These are phyloP conservation scores for Collybiopsis confluens DNA, from an alignment of 768 basidiomycete genomes.

Conservation along the genomic window DNA sequence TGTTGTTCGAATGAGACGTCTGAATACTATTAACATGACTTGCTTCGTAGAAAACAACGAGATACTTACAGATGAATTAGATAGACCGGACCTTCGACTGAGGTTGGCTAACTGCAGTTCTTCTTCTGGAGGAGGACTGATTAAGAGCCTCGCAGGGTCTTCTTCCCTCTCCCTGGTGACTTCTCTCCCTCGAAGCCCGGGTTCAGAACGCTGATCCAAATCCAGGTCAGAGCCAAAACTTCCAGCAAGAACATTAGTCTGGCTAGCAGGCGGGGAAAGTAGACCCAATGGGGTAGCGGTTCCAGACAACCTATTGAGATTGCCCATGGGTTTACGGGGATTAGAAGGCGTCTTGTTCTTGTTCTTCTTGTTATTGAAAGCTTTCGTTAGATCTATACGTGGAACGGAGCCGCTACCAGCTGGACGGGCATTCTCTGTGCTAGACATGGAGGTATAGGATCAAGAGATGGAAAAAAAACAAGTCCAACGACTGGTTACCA, in stretches of 20 bases:
- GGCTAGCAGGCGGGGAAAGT: conserved; percentile 10
- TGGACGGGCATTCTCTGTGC: not conserved
- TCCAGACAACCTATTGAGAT: conserved; percentile 3
- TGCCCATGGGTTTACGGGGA: conserved; percentile 5
- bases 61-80: conserved; percentile 20
- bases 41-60: not conserved
- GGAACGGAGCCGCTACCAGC: not conserved
- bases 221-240: not conserved
- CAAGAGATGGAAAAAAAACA: not conserved
- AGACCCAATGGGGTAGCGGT: not conserved
- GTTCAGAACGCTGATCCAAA: conserved; percentile 1
- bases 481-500: not conserved
- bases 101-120: conserved; percentile 22
- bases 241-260: not conserved
- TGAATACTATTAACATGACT: not conserved
- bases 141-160: conserved; percentile 27
- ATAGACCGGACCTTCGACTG: conserved; percentile 15
- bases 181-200: conserved; percentile 3
- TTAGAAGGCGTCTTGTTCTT: not conserved
- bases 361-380: conserved; percentile 1
- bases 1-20: conserved; percentile 2
- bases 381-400: not conserved
- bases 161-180: conserved; percentile 3
- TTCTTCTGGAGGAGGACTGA: conserved; percentile 67
- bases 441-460: not conserved